Base-by-base conservation (phyloP, 2,329 filamentous ascomycete species). In the Fusarium longipes region DNA sequence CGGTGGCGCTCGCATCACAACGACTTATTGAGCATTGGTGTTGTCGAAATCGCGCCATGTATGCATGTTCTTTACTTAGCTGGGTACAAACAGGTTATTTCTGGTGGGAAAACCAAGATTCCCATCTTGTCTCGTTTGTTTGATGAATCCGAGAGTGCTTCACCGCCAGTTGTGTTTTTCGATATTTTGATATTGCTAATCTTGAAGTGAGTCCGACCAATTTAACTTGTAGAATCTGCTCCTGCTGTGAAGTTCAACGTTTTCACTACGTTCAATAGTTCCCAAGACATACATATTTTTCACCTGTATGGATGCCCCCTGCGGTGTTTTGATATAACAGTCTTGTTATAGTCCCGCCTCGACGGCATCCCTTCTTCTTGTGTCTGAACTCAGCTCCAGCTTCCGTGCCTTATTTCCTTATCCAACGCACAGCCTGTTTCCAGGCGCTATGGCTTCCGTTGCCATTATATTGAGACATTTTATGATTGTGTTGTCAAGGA, bases 121-220 rank as follows among this genome's bases (percentile, higher is more conserved):
- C 49, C 38, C 57, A 63, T 36, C 54, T 65, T 58, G 51, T 67
- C 55, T 62, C 49, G 65, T 51, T 62, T 44, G 60, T 55, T 42
- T 44, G 60, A 53, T 42, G 35, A 54, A 50, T 36, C 15, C 57
- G 38, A 30, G 32, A 53, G 24, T 17, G 43, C 63, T 56, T 73
- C 71, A 73, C 71, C 71, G 71, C 70, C 66, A 71, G 68, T 73
- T 73, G 55, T 47, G 57, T 63, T 47, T 51, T 49, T 65, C 38
- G 22, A 43, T 52, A 30, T 43, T 52, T 55, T 43, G 10, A 54
- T 59, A 55, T 32, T 57, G 52, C 48, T 57, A 57, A 40, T 36
- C 57, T 65, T 55, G 30, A 30, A 35, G 45, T 53, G 29, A 63
- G 52, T 63, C 63, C 59, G 18, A 33, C 44, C 63, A 67, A 50